phyloP scores from a whole-genome alignment of 331 rosid genomes.

The Dryas integrifolia region DNA sequence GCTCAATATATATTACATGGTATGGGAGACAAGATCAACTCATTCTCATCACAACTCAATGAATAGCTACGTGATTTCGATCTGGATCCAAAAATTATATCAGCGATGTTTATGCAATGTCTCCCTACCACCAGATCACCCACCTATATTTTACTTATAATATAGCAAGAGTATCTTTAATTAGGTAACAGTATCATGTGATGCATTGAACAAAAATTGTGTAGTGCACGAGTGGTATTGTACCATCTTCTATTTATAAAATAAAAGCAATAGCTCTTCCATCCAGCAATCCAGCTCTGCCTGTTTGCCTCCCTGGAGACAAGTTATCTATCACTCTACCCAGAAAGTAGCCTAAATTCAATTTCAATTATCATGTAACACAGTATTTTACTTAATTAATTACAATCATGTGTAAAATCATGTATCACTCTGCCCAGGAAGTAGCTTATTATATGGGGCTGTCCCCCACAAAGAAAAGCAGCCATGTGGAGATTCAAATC shows the following conservation, averaged over 20 bases:
- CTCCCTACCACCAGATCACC: conserved; percentile 38
- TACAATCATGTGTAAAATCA: not conserved
- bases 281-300: not conserved
- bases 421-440: not conserved
- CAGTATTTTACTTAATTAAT: not conserved
- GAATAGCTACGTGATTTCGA: conserved; percentile 20
- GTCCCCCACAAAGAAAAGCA: not conserved
- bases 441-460: not conserved
- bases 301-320: conserved; percentile 9
- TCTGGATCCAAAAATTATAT: conserved; percentile 35
- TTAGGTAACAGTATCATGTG: not conserved
- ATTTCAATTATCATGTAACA: not conserved
- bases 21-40: conserved; percentile 34
- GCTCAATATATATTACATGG: conserved; percentile 11
- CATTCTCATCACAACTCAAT: conserved; percentile 21
- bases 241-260: not conserved
- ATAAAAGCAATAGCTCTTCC: not conserved
- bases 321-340: conserved; percentile 1
- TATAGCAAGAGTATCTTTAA: not conserved
- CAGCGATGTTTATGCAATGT: conserved; percentile 37
- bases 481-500: not conserved
- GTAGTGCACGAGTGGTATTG: not conserved
- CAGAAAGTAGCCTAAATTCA: not conserved
- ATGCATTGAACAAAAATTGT: not conserved
- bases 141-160: not conserved